Percentiles rank a stretch among this genome's conserved stretches.
Evolutionary conservation across 2,329 filamentous ascomycete genomes (phyloP).

Genomic region (Ophiobolus disseminans): DNA sequence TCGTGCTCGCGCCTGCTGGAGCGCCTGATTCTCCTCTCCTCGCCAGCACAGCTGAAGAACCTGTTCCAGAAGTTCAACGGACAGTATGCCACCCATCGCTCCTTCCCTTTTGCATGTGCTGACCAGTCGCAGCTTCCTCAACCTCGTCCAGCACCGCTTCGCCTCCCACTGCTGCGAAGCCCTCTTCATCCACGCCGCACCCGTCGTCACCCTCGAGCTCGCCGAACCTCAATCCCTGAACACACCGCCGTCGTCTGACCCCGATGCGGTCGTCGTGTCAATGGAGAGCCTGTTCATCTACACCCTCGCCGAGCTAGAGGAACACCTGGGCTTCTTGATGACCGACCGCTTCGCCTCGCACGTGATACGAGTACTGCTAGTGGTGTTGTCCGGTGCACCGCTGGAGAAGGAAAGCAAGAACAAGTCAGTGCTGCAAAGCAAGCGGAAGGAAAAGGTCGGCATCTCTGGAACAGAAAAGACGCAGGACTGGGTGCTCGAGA

Average conservation of each 20-base stretch:
- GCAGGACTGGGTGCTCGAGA: constrained; percentile 51
- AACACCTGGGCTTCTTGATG: constrained; percentile 80
- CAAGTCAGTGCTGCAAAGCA: constrained; percentile 83
- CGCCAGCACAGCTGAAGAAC: constrained; percentile 79
- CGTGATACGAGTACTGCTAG: constrained; percentile 81
- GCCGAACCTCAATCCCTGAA: constrained; percentile 55
- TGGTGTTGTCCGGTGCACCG: constrained; percentile 84
- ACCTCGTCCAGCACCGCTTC: constrained; percentile 92
- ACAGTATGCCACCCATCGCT: constrained; percentile 60
- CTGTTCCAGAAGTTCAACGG: constrained; percentile 85
- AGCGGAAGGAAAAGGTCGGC: constrained; percentile 84
- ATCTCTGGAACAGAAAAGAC: constrained; percentile 57
- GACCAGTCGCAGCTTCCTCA: constrained; percentile 67
- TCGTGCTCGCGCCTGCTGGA: constrained; percentile 94
- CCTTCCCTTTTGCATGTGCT: constrained; percentile 7
- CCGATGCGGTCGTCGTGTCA: constrained; percentile 62
- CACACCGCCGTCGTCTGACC: constrained; percentile 54
- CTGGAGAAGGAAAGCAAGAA: constrained; percentile 71
- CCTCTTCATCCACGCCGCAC: constrained; percentile 83
- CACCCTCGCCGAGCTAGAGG: constrained; percentile 86
- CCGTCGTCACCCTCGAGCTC: constrained; percentile 77
- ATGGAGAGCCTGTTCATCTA: constrained; percentile 88
- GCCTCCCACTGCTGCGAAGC: constrained; percentile 97
- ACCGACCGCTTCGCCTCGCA: constrained; percentile 92
- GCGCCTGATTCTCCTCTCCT: constrained; percentile 82